Evolutionary conservation across 805 yeast species (phyloP), one percentile per base, ranked within the genome.

Genomic region (Yarrowia keelungensis): DNA sequence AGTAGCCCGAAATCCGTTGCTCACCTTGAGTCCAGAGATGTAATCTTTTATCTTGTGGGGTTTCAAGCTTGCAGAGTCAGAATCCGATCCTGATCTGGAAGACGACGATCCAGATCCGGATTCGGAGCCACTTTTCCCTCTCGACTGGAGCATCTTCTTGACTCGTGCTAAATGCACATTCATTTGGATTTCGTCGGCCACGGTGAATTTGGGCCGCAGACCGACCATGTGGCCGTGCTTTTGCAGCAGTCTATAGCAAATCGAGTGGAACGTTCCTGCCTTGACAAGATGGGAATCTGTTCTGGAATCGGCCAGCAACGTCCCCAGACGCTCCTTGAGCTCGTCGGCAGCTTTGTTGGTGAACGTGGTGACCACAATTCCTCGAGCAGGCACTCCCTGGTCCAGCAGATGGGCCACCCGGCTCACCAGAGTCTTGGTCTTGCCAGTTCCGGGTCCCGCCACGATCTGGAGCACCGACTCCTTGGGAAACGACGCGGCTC

Each of bases 261-360:
- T 83, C 61, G 96, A 86, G 76, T 94, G 99, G 76, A 94, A 94
- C 0, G 98, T 95, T 1, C 98, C 98, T 42, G 93, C 85, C 69
- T 88, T 78, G 22, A 94, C 76, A 0, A 70, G 46, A 58, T 82
- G 81, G 0, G 80, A 75, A 3, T 81, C 71, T 43, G 81, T 78
- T 1, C 80, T 74, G 2, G 71, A 62, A 15, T 69, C 72, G n/a
- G 69, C 74, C 5, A 74, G 64, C 19, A 72, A 19, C 2, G n/a
- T n/a, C 8, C 68, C 69, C 32, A 94, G 77, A 50, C 98, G 81
- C 41, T 86, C 89, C 12, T 81, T 78, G 90, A 94, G 88, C 78
- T 94, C 98, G 66, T 82, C 84, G 1, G 98, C 96, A 0, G 99
- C 98, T 73, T 90, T 91, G 73, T 91, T 90, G 12, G 98, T 94